Evolutionary conservation across 129 eudicot species (phyloP).

Genomic region (Flaveria ramosissima): DNA sequence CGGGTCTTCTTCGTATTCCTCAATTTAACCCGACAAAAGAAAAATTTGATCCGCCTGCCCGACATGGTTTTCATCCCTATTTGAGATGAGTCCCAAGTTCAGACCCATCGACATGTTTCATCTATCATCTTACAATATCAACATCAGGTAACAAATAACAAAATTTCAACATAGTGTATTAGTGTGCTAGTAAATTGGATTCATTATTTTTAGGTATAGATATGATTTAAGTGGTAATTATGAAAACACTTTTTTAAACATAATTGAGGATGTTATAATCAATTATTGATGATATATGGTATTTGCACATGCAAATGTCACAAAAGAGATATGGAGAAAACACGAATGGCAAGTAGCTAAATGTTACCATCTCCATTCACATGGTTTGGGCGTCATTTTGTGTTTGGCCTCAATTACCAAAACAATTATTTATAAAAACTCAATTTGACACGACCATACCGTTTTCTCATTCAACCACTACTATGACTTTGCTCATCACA

Average conservation of each 20-base stretch:
- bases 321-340: slow-evolving; percentile 39
- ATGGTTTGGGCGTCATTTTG: slow-evolving; percentile 44
- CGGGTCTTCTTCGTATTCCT: too few species aligned
- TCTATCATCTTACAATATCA: background rate
- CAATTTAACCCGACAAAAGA: too few species aligned
- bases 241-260: slow-evolving; percentile 1
- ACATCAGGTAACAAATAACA: background rate
- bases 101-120: background rate
- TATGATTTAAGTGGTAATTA: background rate
- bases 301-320: slow-evolving; percentile 42
- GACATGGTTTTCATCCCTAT: too few species aligned
- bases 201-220: background rate
- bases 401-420: slow-evolving; percentile 44
- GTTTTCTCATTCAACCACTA: slow-evolving; percentile 27
- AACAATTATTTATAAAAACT: slow-evolving; percentile 28
- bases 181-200: background rate
- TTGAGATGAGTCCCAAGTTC: background rate
- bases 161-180: background rate
- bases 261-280: background rate
- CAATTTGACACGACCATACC: slow-evolving; percentile 3
- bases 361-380: slow-evolving; percentile 36
- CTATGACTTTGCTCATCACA: background rate
- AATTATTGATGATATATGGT: slow-evolving; percentile 10
- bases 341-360: slow-evolving; percentile 39
- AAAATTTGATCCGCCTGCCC: too few species aligned